Evolutionary conservation across 2,329 filamentous ascomycete genomes (phyloP), one percentile per base, ranked within the genome.

Genomic region (Monilinia aucupariae): DNA sequence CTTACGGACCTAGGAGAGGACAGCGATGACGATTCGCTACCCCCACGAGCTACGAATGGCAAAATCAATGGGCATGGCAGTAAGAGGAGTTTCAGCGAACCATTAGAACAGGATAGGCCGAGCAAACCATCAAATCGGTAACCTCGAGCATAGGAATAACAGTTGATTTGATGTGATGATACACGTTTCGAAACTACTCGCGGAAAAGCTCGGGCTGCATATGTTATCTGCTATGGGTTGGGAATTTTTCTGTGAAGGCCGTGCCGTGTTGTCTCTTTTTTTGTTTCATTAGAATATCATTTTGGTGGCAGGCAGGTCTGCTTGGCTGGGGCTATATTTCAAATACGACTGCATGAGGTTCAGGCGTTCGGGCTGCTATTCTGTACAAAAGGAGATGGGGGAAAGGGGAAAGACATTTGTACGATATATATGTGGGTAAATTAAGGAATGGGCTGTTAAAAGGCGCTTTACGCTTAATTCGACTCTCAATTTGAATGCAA

Each of bases 1-100:
- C 80, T 97, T 53, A 85, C 85, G 17, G 91, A 96, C 70, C 78
- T 97, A 47, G 82, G 88, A 2, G 89, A 92, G 68, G 90, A 94
- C 66, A 89, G 83, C 68, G 88, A 90, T 37, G 85, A 86, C 39
- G 72, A 70, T 37, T 65, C 63, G n/a, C 55, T 56, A 32, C 66
- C 64, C 15, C 59, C 61, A 9, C 58, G 54, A 17, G 63, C 59
- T 60, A 62, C 63, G 12, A 73, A 74, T 61, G 71, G 70, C 12
- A 72, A 70, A 45, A 47, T 67, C 20, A 71, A 71, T 61, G 74
- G 70, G 30, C 37, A 67, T 61, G 64, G 55, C n/a, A 68, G 58
- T 51, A 73, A 71, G 59, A 65, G 64, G 55, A 74, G 68, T 62
- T 71, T 72, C 52, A 69, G 59, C 49, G 67, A 71, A 34, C 69